Conservation (phyloP, 805 yeast genomes). For the Kluyveromyces lactis region DNA sequence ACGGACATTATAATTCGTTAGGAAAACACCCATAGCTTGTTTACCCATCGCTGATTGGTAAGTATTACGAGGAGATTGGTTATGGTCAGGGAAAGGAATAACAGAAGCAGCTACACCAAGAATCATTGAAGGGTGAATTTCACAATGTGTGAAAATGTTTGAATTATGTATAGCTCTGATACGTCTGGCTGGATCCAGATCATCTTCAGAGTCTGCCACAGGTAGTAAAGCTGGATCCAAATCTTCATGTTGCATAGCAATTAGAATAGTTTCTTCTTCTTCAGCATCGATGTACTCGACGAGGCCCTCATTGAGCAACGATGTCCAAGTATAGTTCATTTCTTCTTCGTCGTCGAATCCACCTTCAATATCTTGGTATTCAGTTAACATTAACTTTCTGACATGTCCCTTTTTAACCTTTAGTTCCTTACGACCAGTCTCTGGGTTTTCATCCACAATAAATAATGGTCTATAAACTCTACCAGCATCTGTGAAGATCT, state of each 20-base stretch:
- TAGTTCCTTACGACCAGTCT: constrained; percentile 56
- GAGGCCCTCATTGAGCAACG: constrained; percentile 74
- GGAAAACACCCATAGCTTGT: constrained; percentile 98
- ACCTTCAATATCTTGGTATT: constrained; percentile 47
- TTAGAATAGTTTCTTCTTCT: constrained; percentile 96
- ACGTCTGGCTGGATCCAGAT: constrained; percentile 56
- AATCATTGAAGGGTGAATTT: constrained; percentile 98
- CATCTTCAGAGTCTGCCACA: constrained; percentile 37
- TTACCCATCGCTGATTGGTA: constrained; percentile 99
- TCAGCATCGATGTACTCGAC: constrained; percentile 98
- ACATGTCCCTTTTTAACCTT: constrained; percentile 81
- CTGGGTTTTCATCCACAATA: constrained; percentile 80
- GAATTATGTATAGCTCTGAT: constrained; percentile 65
- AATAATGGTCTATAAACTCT: constrained; percentile 96
- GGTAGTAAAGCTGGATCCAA: constrained; percentile 47
- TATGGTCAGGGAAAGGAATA: constrained; percentile 99
- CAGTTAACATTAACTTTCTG: constrained; percentile 54
- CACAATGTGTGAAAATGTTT: constrained; percentile 95
- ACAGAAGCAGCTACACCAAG: constrained; percentile 97
- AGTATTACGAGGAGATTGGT: constrained; percentile 98
- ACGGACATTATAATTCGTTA: constrained; percentile 90
- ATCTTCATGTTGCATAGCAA: constrained; percentile 98
- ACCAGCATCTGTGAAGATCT: constrained; percentile 96
- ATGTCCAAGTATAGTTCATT: constrained; percentile 69
- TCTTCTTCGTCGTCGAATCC: constrained; percentile 46